Base-by-base conservation (phyloP, 2,329 filamentous ascomycete genomes). In the Chaetomium strumarium region DNA sequence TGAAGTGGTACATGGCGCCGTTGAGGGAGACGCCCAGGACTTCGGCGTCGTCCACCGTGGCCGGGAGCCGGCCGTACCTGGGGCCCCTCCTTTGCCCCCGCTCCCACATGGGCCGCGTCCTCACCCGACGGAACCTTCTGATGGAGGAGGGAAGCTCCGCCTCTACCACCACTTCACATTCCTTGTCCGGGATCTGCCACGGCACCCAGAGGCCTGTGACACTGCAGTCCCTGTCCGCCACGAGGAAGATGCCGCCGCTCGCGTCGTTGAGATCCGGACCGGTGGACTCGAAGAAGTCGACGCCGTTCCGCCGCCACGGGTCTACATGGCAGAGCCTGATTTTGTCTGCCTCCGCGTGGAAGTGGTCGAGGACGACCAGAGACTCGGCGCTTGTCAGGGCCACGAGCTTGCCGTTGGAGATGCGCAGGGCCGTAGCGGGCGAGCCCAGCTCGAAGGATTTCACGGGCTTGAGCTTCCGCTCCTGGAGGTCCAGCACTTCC, bases 1-100 rank as follows among this genome's bases (percentile, higher is more conserved):
- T 79, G 60, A 96, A 85, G 51, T 86, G 80, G 56, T 81, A 80
- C 20, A 91, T 62, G 0, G 84, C 81, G 1, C 88, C 88, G 62
- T 88, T 82, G 33, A 90, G 75, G 7, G 79, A 80, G 7, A 85
- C 73, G 1, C 86, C 88, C 33, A 91, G 65, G 52, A 83, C 70
- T 55, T 83, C 79, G 5, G 72, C 69, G 7, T 70, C 73, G 40
- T 76, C 73, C 3, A 64, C 56, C 1, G 71, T 72, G 57, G 68
- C 75, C 5, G 68, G 64, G 4, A 79, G 58, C 6, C 67, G 65
- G 8, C 74, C 75, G 57, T 73, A 80, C 12, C 65, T 70, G 16
- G 34, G 66, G 64, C 11, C 12, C 10, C 13, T 8, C 5, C 12
- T n/a, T 13, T n/a, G 12, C 13, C 34, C 12, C 36, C 67, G 60